Base-by-base conservation (phyloP, 805 yeast genomes). In the Metschnikowia kunwiensis region DNA sequence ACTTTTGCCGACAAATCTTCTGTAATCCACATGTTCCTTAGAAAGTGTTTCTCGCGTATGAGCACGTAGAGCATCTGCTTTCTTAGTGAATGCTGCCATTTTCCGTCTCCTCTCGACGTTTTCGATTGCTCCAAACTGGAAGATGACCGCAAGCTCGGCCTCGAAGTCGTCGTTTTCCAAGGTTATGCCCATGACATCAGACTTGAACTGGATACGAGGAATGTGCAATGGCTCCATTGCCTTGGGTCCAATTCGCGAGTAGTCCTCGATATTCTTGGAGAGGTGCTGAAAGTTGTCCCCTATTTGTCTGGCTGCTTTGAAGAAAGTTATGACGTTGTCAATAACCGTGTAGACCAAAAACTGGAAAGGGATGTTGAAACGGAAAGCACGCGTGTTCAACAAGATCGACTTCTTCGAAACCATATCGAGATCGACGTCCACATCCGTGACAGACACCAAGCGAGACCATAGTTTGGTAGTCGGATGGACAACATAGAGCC, bases 101-200 rank as follows among this genome's bases (percentile, higher is more conserved):
- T 83, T 80, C 16, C 74, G 75, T 9, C 75, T 32, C 43, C 96
- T 68, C 34, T 68, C 63, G 45, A 65, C 69, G 53, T 86, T 94
- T 47, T 81, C 91, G n/a, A 68, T 40, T 14, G 61, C 33, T 1
- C 95, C 95, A 8, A 82, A 67, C 47, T 81, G 80, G 50, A 73
- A 79, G 18, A 82, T 75, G 51, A 76, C 65, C 15, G 77, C 73
- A 30, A 89, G 61, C 49, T 86, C 80, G 6, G 79, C 68, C 58
- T 91, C 97, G 56, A 89, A 88, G 6, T 95, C 91, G 58, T 91
- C 97, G 57, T 86, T 95, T 38, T 86, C 95, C 44, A 88, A 68
- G 16, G 82, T 70, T 24, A 88, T 61, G 4, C 82, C 66, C 44
- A 86, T 68, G 26, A 75, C 65, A 5, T 66, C 66, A 0, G 94